These are phyloP conservation scores for Penicillium manginii DNA, from an alignment of 495 filamentous ascomycete genomes.

Conservation along the genomic window DNA sequence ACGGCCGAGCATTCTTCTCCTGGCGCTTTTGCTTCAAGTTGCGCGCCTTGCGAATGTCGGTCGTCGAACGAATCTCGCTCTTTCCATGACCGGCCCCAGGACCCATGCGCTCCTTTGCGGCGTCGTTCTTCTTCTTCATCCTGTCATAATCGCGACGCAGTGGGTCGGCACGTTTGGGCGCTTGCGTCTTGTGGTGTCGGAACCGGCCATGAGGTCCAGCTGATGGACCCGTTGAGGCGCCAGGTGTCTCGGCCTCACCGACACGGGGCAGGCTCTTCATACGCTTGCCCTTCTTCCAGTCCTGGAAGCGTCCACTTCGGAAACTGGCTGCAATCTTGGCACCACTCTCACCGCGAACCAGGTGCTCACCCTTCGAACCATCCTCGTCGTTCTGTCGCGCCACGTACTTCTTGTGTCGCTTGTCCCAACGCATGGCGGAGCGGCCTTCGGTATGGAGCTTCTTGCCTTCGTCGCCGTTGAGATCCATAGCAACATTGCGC, in stretches of 20 bases:
- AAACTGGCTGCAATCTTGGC: slow-evolving; percentile 95
- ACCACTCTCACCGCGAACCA: slow-evolving; percentile 88
- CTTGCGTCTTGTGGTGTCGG: slow-evolving; percentile 80
- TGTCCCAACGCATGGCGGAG: slow-evolving; percentile 89
- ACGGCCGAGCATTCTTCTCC: slow-evolving; percentile 90
- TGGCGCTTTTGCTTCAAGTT: slow-evolving; percentile 72
- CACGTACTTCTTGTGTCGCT: slow-evolving; percentile 95
- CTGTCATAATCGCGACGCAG: slow-evolving; percentile 85
- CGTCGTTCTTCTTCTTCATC: slow-evolving; percentile 86
- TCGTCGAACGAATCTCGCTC: slow-evolving; percentile 77
- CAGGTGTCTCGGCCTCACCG: slow-evolving; percentile 73
- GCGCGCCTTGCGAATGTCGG: slow-evolving; percentile 83
- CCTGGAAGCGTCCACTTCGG: slow-evolving; percentile 89
- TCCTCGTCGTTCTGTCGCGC: slow-evolving; percentile 88
- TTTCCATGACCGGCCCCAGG: slow-evolving; percentile 67
- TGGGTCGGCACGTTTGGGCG: slow-evolving; percentile 91
- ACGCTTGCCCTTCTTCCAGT: slow-evolving; percentile 84
- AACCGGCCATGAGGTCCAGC: slow-evolving; percentile 45
- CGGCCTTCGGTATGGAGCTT: slow-evolving; percentile 74
- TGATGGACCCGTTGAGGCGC: slow-evolving; percentile 34
- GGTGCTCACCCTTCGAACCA: slow-evolving; percentile 79
- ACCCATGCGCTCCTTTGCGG: slow-evolving; percentile 73
- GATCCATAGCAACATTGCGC: slow-evolving; percentile 82
- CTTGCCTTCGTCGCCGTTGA: slow-evolving; percentile 80
- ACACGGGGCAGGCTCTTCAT: slow-evolving; percentile 75